Evolutionary conservation across 139 green algal species (phyloP), one percentile per base, ranked within the genome.

Genomic region (Mychonastes homosphaera): DNA sequence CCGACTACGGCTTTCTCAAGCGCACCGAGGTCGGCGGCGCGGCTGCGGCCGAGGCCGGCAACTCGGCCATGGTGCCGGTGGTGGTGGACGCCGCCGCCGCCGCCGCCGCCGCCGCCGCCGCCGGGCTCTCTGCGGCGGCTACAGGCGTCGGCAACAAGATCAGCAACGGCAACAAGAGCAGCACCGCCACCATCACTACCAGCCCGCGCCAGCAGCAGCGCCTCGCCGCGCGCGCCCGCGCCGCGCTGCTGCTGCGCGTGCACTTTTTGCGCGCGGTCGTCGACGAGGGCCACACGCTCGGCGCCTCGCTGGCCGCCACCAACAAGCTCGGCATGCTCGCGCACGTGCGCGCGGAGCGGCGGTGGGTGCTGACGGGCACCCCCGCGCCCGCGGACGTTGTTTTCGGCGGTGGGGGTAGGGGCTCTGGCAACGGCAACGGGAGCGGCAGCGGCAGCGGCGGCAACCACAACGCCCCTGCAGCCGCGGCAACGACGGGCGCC

Each of bases 231-330:
- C n/a, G n/a, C n/a, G n/a, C n/a, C n/a, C n/a, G n/a, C n/a, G 5
- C 6, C 26, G 6, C 6, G 41, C n/a, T n/a, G n/a, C n/a, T 15
- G 19, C 12, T 44, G 56, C 75, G 87, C 74, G 72, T 98, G 21
- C 86, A 96, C 67, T 98, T 85, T 84, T 74, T 88, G 64, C 74
- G 92, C 3, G 29, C 97, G 1, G 65, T 98, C 12, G 51, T 98
- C 30, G 92, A 98, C 59, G 92, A 98, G 66, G 92, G 92, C 23
- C 92, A 98, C 77, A 77, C 78, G 43, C 70, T 98, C 26, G 75
- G 70, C 19, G 58, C 68, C 3, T 74, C 53, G 28, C 62, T 85
- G 23, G 16, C 55, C 28, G 73, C 89, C 45, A 98, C 89, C 57
- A 95, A 87, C 74, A 86, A 83, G 69, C 82, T 93, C 40, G 45